Base-by-base conservation (phyloP, 345 rosid genomes). In the Moricandia arvensis region DNA sequence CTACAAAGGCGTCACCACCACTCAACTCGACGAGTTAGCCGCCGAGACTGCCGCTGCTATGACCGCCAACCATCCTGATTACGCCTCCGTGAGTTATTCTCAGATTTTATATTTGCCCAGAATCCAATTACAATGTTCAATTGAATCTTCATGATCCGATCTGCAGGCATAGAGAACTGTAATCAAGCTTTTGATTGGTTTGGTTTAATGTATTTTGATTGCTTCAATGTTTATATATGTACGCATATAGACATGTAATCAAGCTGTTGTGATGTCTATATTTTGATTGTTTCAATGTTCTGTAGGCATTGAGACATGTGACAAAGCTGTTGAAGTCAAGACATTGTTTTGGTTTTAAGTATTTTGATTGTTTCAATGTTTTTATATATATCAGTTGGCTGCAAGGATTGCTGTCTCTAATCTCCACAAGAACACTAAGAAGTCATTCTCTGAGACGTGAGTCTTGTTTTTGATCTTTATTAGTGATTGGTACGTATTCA, bases 361-460 rank as follows among this genome's bases (percentile, higher is more conserved):
- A 59, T 65, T 54, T 66, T 21, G 24, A 21, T 21, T 21, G 24
- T 21, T 21, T 21, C 24, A 21, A 21, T 21, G 24, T 21, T 21
- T 21, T n/a, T n/a, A 13, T 79, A 4, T 29, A 29, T 61, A 73
- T 68, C 90, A 95, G 99, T 77, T 95, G 88, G 99, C 97, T 71
- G 99, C 99, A 0, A 90, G 99, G 76, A 90, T 95, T 72, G 99
- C 82, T 69, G 99, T 95, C 18, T 95, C 97, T 3, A 95, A 95
- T 85, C 90, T 95, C 66, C 97, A 95, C 78, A 95, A 95, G 86
- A 95, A 92, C 74, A 95, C 99, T 2, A 88, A 80, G 85, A 95
- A 95, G 53, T 88, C 85, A 6, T 95, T 95, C 74, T 95, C 99
- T 0, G 99, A 95, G 78, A 92, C 97, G 99, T 95, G 80, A 81